Evolutionary conservation across 345 rosid species (phyloP), one percentile per base, ranked within the genome.

Genomic region (Hypericum perforatum): DNA sequence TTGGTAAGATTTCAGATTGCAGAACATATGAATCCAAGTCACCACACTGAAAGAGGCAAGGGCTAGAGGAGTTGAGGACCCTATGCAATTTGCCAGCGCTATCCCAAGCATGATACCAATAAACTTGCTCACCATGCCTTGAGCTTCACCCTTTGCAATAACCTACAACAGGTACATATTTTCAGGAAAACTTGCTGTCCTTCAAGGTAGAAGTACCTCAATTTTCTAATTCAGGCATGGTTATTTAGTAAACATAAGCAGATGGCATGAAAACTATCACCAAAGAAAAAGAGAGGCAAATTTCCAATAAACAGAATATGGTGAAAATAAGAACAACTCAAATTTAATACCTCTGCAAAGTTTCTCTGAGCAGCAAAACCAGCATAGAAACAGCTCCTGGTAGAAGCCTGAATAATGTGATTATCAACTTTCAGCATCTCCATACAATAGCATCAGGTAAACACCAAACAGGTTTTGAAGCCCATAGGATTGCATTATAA

Each of bases 331-430:
- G 53, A 58, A 44, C 13, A 65, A 45, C 40, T 43, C 51, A 46
- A 48, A 16, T 32, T 14, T 52, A 52, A 61, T 61, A 89, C 98
- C 98, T 92, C 98, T 29, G 98, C 98, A 61, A 92, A 92, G 82
- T 92, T 92, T 67, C 96, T 85, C 66, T 81, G 86, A 74, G 94
- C 94, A 66, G 98, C 98, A 80, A 92, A 92, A 57, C 98, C 98
- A 78, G 98, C 96, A 70, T 80, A 77, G 56, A 92, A 92, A 71
- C 95, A 92, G 75, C 95, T 92, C 67, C 86, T 79, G 37, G 98
- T 88, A 56, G 96, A 85, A 43, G 96, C 89, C 96, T 90, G 78
- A 37, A 53, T 58, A 57, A 40, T 54, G 62, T 16, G 12, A 36
- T 40, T 5, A 32, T 39, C 46, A 70, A 57, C 49, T 48, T 63